Percentiles rank a stretch among this genome's conserved stretches.
phyloP scores from a whole-genome alignment of 768 basidiomycete genomes.

The Mycena rosella region DNA sequence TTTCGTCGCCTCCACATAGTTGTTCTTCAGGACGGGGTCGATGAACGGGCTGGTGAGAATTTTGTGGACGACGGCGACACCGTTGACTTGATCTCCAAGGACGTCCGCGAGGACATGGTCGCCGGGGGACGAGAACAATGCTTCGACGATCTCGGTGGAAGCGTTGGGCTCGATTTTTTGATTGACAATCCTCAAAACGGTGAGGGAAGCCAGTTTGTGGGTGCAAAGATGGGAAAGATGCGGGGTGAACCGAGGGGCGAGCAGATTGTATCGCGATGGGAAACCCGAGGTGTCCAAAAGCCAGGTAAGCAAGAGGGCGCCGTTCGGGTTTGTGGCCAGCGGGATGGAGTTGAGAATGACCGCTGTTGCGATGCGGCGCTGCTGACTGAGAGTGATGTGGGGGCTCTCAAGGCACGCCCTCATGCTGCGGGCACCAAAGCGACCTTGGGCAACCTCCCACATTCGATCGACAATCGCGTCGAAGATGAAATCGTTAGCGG shows the following conservation, averaged over 20 bases:
- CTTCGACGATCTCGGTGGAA: conserved; percentile 86
- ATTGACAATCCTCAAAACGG: conserved; percentile 95
- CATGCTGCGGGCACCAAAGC: conserved; percentile 98
- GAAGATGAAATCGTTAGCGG: conserved; percentile 95
- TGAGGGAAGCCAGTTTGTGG: conserved; percentile 96
- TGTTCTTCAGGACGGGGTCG: conserved; percentile 74
- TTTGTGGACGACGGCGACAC: conserved; percentile 93
- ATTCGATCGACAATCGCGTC: conserved; percentile 98
- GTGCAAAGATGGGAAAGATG: conserved; percentile 97
- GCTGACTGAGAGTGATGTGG: conserved; percentile 88
- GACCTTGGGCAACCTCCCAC: conserved; percentile 98
- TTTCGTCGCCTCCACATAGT: conserved; percentile 88
- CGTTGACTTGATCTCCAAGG: conserved; percentile 96
- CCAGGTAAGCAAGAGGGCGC: conserved; percentile 96
- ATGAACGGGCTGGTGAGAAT: conserved; percentile 91
- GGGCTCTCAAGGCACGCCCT: conserved; percentile 95
- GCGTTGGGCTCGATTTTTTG: conserved; percentile 95
- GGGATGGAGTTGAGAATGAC: conserved; percentile 98
- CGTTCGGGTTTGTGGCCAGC: conserved; percentile 97
- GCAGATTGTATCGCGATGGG: conserved; percentile 93
- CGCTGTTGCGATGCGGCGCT: conserved; percentile 94
- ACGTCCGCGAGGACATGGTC: conserved; percentile 96
- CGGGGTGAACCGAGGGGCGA: conserved; percentile 96
- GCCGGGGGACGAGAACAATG: conserved; percentile 89
- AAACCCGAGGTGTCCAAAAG: conserved; percentile 94